phyloP scores from a whole-genome alignment of 805 yeast genomes.

The Saccharomycopsis microspora region DNA sequence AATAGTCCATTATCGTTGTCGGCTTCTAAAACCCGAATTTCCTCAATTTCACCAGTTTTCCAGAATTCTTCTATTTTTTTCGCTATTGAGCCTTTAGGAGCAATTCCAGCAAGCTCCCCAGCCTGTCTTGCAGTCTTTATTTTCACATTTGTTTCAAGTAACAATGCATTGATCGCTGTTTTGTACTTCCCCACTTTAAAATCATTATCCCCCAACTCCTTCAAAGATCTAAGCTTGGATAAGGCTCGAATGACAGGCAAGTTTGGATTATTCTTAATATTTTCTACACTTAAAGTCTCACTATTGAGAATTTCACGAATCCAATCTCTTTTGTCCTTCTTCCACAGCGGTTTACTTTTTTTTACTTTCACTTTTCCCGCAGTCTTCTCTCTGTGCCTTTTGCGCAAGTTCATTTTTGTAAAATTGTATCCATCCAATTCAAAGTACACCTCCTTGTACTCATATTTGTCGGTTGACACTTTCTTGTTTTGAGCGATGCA shows the following conservation, averaged over 20 bases:
- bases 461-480: no score
- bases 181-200: slow-evolving; percentile 32
- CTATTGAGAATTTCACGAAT: slow-evolving; percentile 4
- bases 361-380: no score
- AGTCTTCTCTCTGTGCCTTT: no score
- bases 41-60: slow-evolving; percentile 24
- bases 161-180: slow-evolving; percentile 30
- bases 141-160: slow-evolving; percentile 20
- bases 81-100: slow-evolving; percentile 25
- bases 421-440: no score
- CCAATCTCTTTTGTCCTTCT: neutral
- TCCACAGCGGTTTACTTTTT: neutral
- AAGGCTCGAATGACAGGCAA: slow-evolving; percentile 8
- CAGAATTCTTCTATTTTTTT: slow-evolving; percentile 34
- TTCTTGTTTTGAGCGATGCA: no score
- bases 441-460: no score
- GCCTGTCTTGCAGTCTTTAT: slow-evolving; percentile 30
- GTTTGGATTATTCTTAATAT: slow-evolving; percentile 9
- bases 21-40: slow-evolving; percentile 17
- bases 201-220: slow-evolving; percentile 25
- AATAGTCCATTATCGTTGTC: slow-evolving; percentile 22
- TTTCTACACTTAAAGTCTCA: neutral
- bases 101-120: slow-evolving; percentile 28
- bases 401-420: no score
- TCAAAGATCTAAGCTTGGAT: slow-evolving; percentile 13